Evolutionary conservation across 164 flowering plant genomes (phyloP), one percentile per base, ranked within the genome.

Genomic region (Protea cynaroides): DNA sequence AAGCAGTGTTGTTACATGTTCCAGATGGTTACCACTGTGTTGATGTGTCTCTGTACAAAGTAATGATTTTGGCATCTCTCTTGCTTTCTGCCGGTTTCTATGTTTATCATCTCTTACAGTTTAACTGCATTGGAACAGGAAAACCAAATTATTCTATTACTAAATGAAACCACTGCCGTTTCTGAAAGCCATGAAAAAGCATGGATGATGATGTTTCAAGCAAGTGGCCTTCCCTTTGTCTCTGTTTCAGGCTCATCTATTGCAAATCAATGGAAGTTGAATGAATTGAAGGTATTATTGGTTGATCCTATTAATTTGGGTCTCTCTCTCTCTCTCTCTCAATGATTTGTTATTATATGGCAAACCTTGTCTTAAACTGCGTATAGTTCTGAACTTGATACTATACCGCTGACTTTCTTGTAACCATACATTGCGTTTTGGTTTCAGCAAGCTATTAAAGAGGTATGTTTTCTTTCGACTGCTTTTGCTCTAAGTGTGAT

Each of bases 11-110:
- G 61, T 68, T 95, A 58, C 68, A 76, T 66, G 64, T 87, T 62
- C 95, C 96, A 40, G 76, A 74, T 69, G 87, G 84, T 59, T 92
- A 78, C 65, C 64, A 79, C 40, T 92, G 97, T 72, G 88, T 88
- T 61, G 99, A 95, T 71, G 75, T 95, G 25, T 87, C 96, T n/a
- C 76, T 87, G 9, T 95, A 95, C 67, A 95, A 92, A 80, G 99
- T 92, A 81, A 73, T 37, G 24, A 52, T n/a, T 46, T 43, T 25
- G 18, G 10, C 9, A 19, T 44, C 38, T 14, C 37, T 29, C 52
- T 2, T 52, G 7, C 7, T 11, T 40, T 53, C 11, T 53, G 13
- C n/a, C 40, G 61, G 9, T 58, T 58, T 62, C n/a, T 59, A 1
- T 37, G 25, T 49, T 22, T 56, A 12, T 29, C 56, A n/a, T 22